Evolutionary conservation across 352 stramenopile species (phyloP), one percentile per base, ranked within the genome.

Genomic region (Phytophthora podocarpi): DNA sequence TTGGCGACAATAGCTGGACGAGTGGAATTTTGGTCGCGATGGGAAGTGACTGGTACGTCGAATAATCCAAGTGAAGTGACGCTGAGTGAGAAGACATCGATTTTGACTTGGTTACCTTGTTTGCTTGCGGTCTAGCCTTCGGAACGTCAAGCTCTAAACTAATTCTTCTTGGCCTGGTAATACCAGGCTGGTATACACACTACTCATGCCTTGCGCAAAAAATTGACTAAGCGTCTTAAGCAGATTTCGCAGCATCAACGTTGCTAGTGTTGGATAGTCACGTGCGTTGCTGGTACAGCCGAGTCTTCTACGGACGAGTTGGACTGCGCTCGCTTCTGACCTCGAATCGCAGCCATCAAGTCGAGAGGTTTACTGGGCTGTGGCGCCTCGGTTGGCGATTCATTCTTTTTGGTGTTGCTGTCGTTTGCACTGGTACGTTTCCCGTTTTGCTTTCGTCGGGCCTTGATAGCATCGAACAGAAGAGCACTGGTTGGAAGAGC

Each of bases 301-400:
- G 37, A 32, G 18, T 52, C 39, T 42, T 54, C 48, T 34, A n/a
- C n/a, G n/a, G n/a, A n/a, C n/a, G 23, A 30, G 16, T 30, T 62
- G n/a, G 62, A 62, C 35, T 67, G 48, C 11, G 53, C 40, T n/a
- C 32, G 52, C 39, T 80, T 78, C 5, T 75, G 76, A 18, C 75
- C 74, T 57, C 80, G 76, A 60, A 93, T 93, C 23, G 78, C 77
- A n/a, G 81, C 78, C 39, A 93, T 74, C 11, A 93, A 59, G 31
- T 87, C 72, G 20, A 78, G 39, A 15, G 79, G 70, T 28, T 67
- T 67, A 15, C 5, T 43, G 27, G 31, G 0, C 23, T 45, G 20
- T 30, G 48, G 15, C 27, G 35, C 7, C n/a, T 36, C 24, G 2
- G 13, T 31, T 32, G 34, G 11, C 28, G 5, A 16, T 20, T 47